Base-by-base conservation (phyloP, 225 moss, liverwort and hornwort genomes). In the Lunularia cruciata region DNA sequence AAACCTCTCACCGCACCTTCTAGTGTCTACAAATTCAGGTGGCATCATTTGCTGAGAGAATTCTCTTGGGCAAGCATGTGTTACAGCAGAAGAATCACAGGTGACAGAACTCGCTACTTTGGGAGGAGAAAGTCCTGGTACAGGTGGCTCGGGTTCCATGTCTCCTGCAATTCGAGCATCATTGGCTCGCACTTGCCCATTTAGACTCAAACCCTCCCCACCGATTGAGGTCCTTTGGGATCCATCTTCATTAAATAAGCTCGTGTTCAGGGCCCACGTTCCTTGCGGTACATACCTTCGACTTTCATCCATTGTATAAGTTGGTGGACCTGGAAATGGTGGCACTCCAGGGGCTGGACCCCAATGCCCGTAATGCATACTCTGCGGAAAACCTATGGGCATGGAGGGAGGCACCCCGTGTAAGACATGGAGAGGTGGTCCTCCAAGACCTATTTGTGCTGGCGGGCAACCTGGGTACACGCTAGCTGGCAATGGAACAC, bases 81-180 rank as follows among this genome's bases (percentile, higher is more conserved):
- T 56, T 13, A 38, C 45, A 30, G 47, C 63, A 59, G 28, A 13
- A 28, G 10, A 39, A 19, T 63, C 68, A 38, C 57, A 43, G 32
- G 57, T 65, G 31, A 64, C 55, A 15, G 47, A 49, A 25, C 54
- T 61, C 22, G 57, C 57, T 11, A 72, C 65, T 46, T 26, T 65
- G 5, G 77, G 77, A 20, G 78, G 82, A 48, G 82, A 78, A 25
- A 83, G 78, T 34, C 82, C 82, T 42, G 82, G 82, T 26, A 83
- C 82, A 20, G 82, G 82, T 33, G 82, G 82, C 47, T 83, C 82
- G 57, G 82, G 64, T 6, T 78, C 78, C 43, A 45, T 6, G 38
- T 56, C 65, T 31, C 53, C 45, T 51, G 23, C 78, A 35, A 56
- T 36, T 42, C 22, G 37, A 1, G 69, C 18, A 14, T 12, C n/a